phyloP scores from a whole-genome alignment of 129 eudicot species.

The Arctium lappa region DNA sequence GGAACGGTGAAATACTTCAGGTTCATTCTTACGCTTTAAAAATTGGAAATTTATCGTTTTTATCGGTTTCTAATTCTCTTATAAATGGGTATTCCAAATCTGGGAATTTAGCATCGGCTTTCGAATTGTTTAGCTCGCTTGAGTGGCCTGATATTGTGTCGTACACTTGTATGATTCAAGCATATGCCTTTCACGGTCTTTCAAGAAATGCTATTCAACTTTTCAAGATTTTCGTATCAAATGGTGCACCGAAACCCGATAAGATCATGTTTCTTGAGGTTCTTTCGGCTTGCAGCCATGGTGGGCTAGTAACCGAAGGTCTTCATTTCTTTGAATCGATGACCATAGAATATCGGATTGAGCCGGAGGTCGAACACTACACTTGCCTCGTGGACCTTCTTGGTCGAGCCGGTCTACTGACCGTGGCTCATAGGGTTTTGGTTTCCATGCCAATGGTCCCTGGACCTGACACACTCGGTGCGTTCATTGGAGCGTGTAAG shows the following conservation, averaged over 20 bases:
- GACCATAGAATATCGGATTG: constrained; percentile 38
- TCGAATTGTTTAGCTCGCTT: constrained; percentile 35
- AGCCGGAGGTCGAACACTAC: constrained; percentile 53
- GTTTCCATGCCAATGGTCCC: constrained; percentile 40
- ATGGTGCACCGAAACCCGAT: constrained; percentile 43
- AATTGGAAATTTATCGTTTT: constrained; percentile 25
- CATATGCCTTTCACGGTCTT: constrained; percentile 55
- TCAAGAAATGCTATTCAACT: constrained; percentile 39
- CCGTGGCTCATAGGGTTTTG: constrained; percentile 43
- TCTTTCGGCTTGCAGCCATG: constrained; percentile 65
- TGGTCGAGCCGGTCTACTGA: constrained; percentile 54
- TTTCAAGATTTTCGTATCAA: constrained; percentile 39
- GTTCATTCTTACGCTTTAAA: constrained; percentile 45
- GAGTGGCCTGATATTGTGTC: constrained; percentile 52
- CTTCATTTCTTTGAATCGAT: constrained; percentile 51
- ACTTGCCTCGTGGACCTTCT: constrained; percentile 68
- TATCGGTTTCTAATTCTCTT: constrained; percentile 49
- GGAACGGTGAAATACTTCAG: constrained; percentile 33
- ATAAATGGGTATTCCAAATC: constrained; percentile 49
- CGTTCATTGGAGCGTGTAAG: constrained; percentile 59
- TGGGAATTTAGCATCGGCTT: constrained; percentile 42
- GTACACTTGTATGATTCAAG: constrained; percentile 57
- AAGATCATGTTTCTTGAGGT: constrained; percentile 53
- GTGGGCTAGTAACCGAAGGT: constrained; percentile 60
- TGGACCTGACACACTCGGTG: constrained; percentile 50